These are phyloP conservation scores for Ceratocystis albifundus DNA, from an alignment of 2,329 filamentous ascomycete species.

Conservation along the genomic window DNA sequence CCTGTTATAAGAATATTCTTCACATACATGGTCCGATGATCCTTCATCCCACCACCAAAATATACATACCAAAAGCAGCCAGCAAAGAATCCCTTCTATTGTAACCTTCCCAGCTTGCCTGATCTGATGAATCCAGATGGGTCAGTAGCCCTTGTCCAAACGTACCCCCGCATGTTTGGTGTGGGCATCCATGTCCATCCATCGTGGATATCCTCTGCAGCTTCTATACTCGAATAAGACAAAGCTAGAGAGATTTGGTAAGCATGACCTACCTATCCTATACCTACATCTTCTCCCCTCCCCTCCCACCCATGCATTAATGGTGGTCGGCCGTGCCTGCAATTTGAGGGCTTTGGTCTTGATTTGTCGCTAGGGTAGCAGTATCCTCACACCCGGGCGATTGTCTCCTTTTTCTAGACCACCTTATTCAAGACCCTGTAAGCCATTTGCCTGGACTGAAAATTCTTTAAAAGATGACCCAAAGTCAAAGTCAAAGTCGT, in stretches of 20 bases:
- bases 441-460: not conserved
- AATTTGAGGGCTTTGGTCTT: not conserved
- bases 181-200: not conserved
- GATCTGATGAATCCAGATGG: not conserved
- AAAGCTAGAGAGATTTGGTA: not conserved
- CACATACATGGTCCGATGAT: not conserved
- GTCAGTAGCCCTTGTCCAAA: slow-evolving; percentile 4
- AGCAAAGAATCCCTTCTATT: not conserved
- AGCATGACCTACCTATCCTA: not conserved
- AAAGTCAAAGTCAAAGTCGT: not conserved
- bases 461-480: slow-evolving; percentile 1
- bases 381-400: not conserved
- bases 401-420: not conserved
- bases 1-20: not conserved
- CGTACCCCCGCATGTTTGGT: not conserved
- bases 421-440: not conserved
- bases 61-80: too few relatives aligned
- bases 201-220: not conserved
- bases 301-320: not conserved
- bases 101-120: not conserved
- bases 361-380: not conserved
- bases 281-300: not conserved
- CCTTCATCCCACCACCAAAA: too few relatives aligned
- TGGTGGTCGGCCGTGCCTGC: not conserved
- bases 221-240: not conserved